These are phyloP conservation scores for Lipomyces mesembrius DNA, from an alignment of 805 yeast genomes.

Conservation along the genomic window DNA sequence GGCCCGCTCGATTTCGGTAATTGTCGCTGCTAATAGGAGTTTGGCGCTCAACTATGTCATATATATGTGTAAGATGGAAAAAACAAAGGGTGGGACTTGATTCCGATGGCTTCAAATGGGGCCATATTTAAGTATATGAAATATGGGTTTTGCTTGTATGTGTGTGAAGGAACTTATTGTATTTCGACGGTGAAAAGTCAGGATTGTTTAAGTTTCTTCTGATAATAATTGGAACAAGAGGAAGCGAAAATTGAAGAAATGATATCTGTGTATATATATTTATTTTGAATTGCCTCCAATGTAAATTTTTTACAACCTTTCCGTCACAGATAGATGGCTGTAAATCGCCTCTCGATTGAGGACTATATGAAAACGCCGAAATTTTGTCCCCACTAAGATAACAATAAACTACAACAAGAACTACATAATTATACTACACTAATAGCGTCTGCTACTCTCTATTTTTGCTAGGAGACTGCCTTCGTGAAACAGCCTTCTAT, in stretches of 20 bases:
- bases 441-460: background rate
- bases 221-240: background rate
- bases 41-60: slow-evolving; percentile 11
- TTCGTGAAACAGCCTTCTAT: slow-evolving; percentile 18
- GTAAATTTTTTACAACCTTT: background rate
- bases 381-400: slow-evolving; percentile 2
- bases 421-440: background rate
- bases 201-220: background rate
- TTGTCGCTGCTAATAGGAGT: slow-evolving; percentile 6
- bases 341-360: too few relatives aligned
- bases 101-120: background rate
- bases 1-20: background rate
- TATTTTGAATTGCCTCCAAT: background rate
- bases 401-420: background rate
- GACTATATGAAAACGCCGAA: background rate
- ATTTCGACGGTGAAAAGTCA: background rate
- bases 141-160: background rate
- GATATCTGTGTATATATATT: background rate
- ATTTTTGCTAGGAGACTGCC: slow-evolving; percentile 24
- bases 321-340: background rate
- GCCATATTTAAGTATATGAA: background rate
- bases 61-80: slow-evolving; percentile 1
- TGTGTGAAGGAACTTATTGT: background rate
- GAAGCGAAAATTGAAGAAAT: background rate
- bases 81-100: background rate